Evolutionary conservation across 2,329 filamentous ascomycete genomes (phyloP), one percentile per base, ranked within the genome.

Genomic region (Calonectria naviculata): DNA sequence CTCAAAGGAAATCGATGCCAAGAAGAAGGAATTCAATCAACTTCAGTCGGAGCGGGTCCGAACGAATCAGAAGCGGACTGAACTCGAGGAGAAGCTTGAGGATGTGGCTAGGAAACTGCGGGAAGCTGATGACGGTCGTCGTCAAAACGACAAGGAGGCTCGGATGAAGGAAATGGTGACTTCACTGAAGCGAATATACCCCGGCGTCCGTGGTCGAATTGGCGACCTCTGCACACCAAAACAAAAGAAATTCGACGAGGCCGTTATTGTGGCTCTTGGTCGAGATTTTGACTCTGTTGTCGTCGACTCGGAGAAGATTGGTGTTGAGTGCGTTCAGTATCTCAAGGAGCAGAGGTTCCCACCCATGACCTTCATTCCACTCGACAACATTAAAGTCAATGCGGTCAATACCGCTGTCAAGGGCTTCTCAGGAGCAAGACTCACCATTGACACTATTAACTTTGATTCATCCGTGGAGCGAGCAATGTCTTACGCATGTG

Each of bases 381-480:
- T 99, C 21, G 97, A 99, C 86, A 98, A 97, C 64, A 98, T 99
- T 82, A 97, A 98, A 80, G 95, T 98, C 80, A 95, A 94, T 81
- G 92, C 94, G 13, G 91, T 97, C 70, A 97, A 97, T 81, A 94
- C 95, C 6, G 95, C 94, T 71, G 87, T 99, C 75, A 98, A 98
- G 84, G 94, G 95, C 31, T 93, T 98, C 81, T 89, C 94, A 67
- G 93, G 94, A 44, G 94, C 94, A 83, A 92, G 96, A 9, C 89
- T 98, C 69, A 97, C 96, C 0, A 97, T 99, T 74, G 97, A 99
- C 81, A 97, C 95, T 0, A 96, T 99, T 77, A 95, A 98, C 79
- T 99, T 97, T 79, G 97, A 98, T 78, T 89, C 93, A 4, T 91
- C 93, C 1, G 90, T 98, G 61, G 95, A 98, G 81, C 93, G 97